Evolutionary conservation across 2,329 filamentous ascomycete genomes (phyloP).

Genomic region (Clonostachys sp.): DNA sequence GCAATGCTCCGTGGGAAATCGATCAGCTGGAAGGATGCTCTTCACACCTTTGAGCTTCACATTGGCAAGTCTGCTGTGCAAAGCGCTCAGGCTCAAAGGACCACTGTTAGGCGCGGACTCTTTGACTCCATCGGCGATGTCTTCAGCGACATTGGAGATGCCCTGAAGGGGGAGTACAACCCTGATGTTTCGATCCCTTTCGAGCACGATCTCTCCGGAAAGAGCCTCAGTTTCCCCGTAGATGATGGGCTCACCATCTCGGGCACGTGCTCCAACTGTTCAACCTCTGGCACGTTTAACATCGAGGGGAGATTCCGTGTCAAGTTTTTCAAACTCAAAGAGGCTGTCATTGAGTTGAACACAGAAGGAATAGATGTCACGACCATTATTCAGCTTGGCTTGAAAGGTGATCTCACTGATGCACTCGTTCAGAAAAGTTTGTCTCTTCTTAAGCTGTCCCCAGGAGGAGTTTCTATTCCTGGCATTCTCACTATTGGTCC

Average conservation of each 20-base stretch:
- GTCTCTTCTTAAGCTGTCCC: neutral
- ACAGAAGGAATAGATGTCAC: neutral
- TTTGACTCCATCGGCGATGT: neutral
- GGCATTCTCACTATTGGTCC: constrained; percentile 1
- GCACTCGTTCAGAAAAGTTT: neutral
- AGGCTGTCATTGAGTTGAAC: neutral
- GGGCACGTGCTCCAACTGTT: neutral
- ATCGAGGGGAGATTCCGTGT: constrained; percentile 1
- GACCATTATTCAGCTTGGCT: neutral
- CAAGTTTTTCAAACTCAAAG: neutral
- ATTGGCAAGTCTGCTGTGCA: neutral
- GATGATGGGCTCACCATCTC: neutral
- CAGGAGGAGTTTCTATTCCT: neutral
- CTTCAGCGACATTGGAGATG: neutral
- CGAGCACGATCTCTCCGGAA: neutral
- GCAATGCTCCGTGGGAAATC: neutral
- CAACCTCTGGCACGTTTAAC: neutral
- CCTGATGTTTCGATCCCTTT: neutral
- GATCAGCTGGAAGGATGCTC: neutral
- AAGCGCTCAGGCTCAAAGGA: neutral
- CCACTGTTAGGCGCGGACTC: neutral
- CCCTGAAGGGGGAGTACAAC: neutral
- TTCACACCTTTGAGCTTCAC: constrained; percentile 1
- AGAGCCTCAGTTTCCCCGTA: neutral
- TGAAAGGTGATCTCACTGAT: neutral